phyloP scores from a whole-genome alignment of 208 protist species.

The Leishmania amazonensis region DNA sequence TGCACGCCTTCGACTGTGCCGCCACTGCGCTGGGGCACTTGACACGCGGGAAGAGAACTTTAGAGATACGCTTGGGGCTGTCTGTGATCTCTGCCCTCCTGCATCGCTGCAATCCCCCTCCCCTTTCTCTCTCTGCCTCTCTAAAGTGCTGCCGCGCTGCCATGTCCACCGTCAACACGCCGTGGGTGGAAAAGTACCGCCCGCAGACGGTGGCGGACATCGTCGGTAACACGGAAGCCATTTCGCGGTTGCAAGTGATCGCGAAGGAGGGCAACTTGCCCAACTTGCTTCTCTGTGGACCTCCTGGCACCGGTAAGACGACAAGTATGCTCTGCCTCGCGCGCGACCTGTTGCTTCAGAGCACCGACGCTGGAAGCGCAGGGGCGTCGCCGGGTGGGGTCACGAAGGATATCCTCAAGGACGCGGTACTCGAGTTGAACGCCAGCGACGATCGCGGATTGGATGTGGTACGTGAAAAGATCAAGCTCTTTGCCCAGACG shows the following conservation, averaged over 20 bases:
- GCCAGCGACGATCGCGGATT: constrained; percentile 99
- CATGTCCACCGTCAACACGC: constrained; percentile 41
- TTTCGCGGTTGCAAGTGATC: constrained; percentile 96
- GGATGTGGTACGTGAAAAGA: constrained; percentile 97
- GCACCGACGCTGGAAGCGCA: constrained; percentile 12
- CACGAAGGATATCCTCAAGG: constrained; percentile 77
- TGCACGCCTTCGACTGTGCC: neutral
- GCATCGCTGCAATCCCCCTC: neutral
- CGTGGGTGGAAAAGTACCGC: constrained; percentile 99
- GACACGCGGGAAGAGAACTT: neutral
- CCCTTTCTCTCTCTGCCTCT: neutral
- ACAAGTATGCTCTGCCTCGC: constrained; percentile 98
- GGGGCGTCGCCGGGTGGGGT: constrained; percentile 3
- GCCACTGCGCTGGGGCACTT: neutral
- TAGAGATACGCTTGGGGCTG: neutral
- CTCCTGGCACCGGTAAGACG: constrained; percentile 97
- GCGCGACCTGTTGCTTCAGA: constrained; percentile 88
- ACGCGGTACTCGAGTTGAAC: constrained; percentile 99
- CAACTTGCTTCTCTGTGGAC: constrained; percentile 97
- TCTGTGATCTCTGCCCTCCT: neutral
- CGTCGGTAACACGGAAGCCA: constrained; percentile 98
- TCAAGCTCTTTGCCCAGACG: constrained; percentile 98
- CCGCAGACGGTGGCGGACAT: constrained; percentile 96
- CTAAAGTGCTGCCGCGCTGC: neutral
- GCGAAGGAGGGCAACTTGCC: constrained; percentile 97